A percentile compares a stretch with the other conserved stretches of the same genome.
These are phyloP conservation scores for Cryptococcus deneoformans DNA, from an alignment of 1,284 basidiomycete genomes.

Conservation along the genomic window DNA sequence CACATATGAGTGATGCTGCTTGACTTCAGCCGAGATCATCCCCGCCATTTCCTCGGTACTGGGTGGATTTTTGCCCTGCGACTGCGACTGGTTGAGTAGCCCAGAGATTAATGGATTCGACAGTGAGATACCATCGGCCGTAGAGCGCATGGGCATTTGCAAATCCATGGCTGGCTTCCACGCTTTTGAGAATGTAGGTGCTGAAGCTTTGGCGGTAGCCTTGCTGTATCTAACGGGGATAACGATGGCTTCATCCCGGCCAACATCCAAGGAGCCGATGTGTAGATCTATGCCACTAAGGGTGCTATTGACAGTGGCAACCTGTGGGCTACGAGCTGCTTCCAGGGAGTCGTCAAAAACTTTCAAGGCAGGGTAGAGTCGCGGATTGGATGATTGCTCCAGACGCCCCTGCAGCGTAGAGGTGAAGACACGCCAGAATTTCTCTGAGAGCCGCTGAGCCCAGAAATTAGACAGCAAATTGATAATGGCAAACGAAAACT, in stretches of 20 bases:
- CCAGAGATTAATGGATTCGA: constrained; percentile 1
- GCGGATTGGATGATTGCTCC: neutral
- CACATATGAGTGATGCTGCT: constrained; percentile 25
- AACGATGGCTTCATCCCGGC: constrained; percentile 67
- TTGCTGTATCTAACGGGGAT: constrained; percentile 67
- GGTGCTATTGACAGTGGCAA: no score
- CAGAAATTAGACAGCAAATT: no score
- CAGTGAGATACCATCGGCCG: neutral
- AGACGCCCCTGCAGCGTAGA: constrained; percentile 53
- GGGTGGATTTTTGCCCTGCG: constrained; percentile 39
- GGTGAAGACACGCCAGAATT: constrained; percentile 59
- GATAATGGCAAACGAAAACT: neutral
- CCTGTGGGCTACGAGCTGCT: constrained; percentile 54
- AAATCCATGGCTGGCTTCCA: constrained; percentile 51
- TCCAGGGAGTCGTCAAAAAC: neutral
- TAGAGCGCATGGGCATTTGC: constrained; percentile 22
- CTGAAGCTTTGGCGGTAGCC: constrained; percentile 68
- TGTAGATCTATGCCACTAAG: constrained; percentile 60
- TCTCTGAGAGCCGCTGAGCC: constrained; percentile 68
- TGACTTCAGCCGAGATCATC: constrained; percentile 47
- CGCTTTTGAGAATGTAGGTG: constrained; percentile 81
- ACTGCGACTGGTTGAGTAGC: constrained; percentile 24
- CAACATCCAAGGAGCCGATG: constrained; percentile 67
- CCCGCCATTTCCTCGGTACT: constrained; percentile 30
- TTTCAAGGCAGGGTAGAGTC: neutral